These are phyloP conservation scores for Balansia obtecta DNA, from an alignment of 2,329 filamentous ascomycete genomes.

Conservation along the genomic window DNA sequence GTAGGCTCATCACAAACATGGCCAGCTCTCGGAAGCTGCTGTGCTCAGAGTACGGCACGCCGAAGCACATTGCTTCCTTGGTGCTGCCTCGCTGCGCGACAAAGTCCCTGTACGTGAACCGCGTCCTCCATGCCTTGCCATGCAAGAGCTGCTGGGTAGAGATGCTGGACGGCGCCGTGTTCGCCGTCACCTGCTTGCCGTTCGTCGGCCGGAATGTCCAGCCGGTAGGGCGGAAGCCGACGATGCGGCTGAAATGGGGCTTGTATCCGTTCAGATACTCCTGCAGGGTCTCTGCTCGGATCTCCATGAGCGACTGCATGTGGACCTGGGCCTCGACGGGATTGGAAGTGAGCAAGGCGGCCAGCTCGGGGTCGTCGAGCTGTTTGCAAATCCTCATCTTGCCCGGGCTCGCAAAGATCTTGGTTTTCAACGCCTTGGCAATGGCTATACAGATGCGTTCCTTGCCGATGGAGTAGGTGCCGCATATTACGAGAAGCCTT, in stretches of 20 bases:
- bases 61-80: constrained; percentile 73
- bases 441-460: constrained; percentile 92
- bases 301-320: constrained; percentile 94
- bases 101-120: constrained; percentile 61
- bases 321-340: constrained; percentile 85
- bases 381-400: constrained; percentile 80
- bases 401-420: constrained; percentile 74
- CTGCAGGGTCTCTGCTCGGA: constrained; percentile 78
- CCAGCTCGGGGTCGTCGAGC: constrained; percentile 74
- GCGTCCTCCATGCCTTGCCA: constrained; percentile 58
- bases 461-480: constrained; percentile 96
- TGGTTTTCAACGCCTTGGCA: constrained; percentile 69
- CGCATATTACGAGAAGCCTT: constrained; percentile 79
- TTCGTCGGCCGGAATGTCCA: constrained; percentile 78
- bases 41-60: constrained; percentile 92
- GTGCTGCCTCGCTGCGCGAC: constrained; percentile 75
- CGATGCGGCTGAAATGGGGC: constrained; percentile 71
- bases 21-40: constrained; percentile 89
- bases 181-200: constrained; percentile 40
- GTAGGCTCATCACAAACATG: constrained; percentile 78
- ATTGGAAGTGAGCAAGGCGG: constrained; percentile 63
- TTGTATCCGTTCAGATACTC: constrained; percentile 77
- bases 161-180: constrained; percentile 34
- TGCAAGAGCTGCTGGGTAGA: constrained; percentile 40
- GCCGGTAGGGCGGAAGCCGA: constrained; percentile 84